Base-by-base conservation (phyloP, 1,139 yeast species). In the Blastobotrys aristatus region DNA sequence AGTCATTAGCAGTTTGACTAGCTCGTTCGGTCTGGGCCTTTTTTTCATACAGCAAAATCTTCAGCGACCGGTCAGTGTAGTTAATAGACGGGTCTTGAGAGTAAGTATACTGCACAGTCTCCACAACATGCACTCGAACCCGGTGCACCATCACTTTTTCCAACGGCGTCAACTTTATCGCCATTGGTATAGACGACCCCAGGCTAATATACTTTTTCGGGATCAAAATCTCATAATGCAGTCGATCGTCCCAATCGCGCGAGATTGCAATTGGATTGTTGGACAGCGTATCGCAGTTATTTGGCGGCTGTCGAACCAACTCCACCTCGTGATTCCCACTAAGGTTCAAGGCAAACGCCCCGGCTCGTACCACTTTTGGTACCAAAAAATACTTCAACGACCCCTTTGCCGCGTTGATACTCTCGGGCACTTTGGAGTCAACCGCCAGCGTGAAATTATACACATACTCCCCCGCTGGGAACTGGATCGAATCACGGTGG, bases 231-330 rank as follows among this genome's bases (percentile, higher is more conserved):
- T 85, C 86, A 64, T 89, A 89, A 51, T 82, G 84, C 38, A 89
- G 69, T 0, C 92, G 67, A 53, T 85, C 82, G 57, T 83, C 84
- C 96, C 96, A 89, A 2, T 82, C 75, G 50, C 92, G 75, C 58
- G 85, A 84, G 27, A 89, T 87, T 62, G 82, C 84, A 26, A 89
- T 79, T 0, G 96, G 95, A 59, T 84, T 86, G 61, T 85, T 84
- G 3, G 84, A 78, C 7, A 86, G 77, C 0, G 88, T 78, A 27
- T 63, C 63, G 1, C 89, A 87, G 55, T 76, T 75, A n/a, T 81
- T 76, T 0, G 96, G 96, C 1, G 96, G 96, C 0, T 86, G 77
- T 52, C 96, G 72, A 4, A 87, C 80, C 59, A 80, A 75, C 38
- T 60, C 59, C 35, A 66, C 69, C 43, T 67, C 65, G 22, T 58